Base-by-base conservation (phyloP, 1,284 basidiomycete genomes). In the Trametes versicolor region DNA sequence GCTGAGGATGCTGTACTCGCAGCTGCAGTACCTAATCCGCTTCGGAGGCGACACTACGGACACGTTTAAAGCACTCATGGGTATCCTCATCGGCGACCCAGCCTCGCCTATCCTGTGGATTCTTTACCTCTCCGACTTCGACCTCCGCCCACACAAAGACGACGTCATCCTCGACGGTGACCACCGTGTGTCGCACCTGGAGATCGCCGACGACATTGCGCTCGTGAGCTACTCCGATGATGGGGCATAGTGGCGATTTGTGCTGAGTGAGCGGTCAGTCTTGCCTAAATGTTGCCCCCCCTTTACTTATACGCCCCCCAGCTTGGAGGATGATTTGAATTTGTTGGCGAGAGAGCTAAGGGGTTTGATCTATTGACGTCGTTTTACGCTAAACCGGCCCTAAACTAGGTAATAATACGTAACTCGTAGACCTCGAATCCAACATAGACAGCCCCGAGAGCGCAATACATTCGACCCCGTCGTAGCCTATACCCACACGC, bases 51-150 rank as follows among this genome's bases (percentile, higher is more conserved):
- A 70, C 68, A 76, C 57, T 70, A 80, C 61, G 58, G 70, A 43
- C 29, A 51, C 17, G n/a, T 77, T 76, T 63, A 37, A 37, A 0
- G 70, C 75, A 0, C 56, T 70, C 0, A 69, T 73, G 4, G 78
- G 76, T 0, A 66, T 78, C 13, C 74, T 78, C 0, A 75, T 66
- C 4, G 77, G 77, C 0, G 77, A 79, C 58, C 67, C 77, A 0
- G 72, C 75, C 0, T 79, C 77, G 0, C 78, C 77, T 0, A 69
- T 71, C 0, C 67, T 80, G 4, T 80, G 77, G 77, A 75, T 71
- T 37, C 57, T 79, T 0, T 79, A 72, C 68, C 60, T 80, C 15
- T 57, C 75, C 0, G 76, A 78, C 61, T 62, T 74, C 23, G 25
- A 37, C 15, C 45, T 70, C 2, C 54, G 43, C 13, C 17, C 48